Base-by-base conservation (phyloP, 1,284 basidiomycete species). In the Malassezia vespertilionis region DNA sequence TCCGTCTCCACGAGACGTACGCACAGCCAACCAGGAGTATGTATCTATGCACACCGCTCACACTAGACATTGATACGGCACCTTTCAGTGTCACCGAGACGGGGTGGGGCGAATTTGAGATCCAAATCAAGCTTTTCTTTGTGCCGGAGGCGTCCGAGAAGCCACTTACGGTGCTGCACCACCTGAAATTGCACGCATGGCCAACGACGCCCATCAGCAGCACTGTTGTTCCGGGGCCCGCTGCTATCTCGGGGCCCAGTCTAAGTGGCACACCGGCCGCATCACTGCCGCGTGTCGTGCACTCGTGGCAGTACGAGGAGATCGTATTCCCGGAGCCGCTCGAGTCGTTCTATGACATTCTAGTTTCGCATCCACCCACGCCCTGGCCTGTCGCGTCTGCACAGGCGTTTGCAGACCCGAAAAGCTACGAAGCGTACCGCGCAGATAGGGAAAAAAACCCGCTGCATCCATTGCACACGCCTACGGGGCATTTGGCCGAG, bases 301-400 rank as follows among this genome's bases (percentile, higher is more conserved):
- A 96, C 71, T 86, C 88, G 0, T 99, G 93, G 91, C 90, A 96
- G 66, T 97, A 97, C 74, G 93, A 97, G 71, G 93, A 99, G 60
- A 79, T 97, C 52, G 87, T 97, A 37, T 97, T 99, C 74, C 81
- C 82, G 57, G 91, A 97, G 63, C 93, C 93, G 1, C 87, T 83
- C 53, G 82, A 87, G 52, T 76, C 81, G 22, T 91, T 97, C 74
- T 79, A 95, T 60, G 80, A 82, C 60, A 78, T 86, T 45, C 78
- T 97, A 38, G 81, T 82, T 0, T 76, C 78, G 3, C 79, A 91
- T 64, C 82, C 87, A 0, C 89, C 90, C 0, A 90, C 85, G 0
- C 81, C 82, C 4, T 72, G 72, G 14, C 60, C 65, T 9, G 47
- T 57, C 1, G 50, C 52, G 17, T 60, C 60, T 3, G 60, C 63